These are phyloP conservation scores for Diutina sp. DNA, from an alignment of 1,139 yeast genomes.

Conservation along the genomic window DNA sequence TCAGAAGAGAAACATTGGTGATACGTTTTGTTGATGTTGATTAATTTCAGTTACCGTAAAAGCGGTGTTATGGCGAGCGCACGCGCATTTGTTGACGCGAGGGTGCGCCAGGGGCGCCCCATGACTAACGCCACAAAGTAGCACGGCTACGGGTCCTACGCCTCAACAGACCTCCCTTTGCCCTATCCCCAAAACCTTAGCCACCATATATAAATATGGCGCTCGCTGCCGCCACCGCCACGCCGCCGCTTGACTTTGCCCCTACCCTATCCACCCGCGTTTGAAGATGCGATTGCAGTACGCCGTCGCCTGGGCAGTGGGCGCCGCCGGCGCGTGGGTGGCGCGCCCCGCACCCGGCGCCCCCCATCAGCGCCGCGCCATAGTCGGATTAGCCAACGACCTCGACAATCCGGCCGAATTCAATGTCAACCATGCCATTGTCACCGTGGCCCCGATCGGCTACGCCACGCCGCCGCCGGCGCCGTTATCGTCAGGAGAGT, in stretches of 20 bases:
- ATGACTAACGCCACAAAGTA: too few relatives aligned
- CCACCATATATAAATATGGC: neutral
- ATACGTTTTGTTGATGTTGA: too few relatives aligned
- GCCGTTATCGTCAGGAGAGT: too few relatives aligned
- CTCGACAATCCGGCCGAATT: neutral
- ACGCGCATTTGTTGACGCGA: too few relatives aligned
- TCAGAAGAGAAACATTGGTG: too few relatives aligned
- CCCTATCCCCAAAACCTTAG: too few relatives aligned
- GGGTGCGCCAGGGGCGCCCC: too few relatives aligned
- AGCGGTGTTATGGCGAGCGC: too few relatives aligned
- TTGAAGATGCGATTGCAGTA: neutral
- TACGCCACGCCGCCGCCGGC: neutral
- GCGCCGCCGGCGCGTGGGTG: neutral
- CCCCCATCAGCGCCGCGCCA: too few relatives aligned
- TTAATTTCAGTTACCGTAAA: too few relatives aligned
- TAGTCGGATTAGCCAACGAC: neutral
- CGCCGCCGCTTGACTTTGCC: neutral
- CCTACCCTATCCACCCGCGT: neutral
- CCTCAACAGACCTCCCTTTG: too few relatives aligned
- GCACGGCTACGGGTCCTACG: too few relatives aligned
- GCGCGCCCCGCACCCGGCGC: neutral
- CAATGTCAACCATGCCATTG: neutral
- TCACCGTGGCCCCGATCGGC: neutral
- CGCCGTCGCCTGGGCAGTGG: neutral
- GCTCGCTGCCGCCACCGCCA: neutral